Base-by-base conservation (phyloP, 768 basidiomycete species). In the Suillus hirtellus region DNA sequence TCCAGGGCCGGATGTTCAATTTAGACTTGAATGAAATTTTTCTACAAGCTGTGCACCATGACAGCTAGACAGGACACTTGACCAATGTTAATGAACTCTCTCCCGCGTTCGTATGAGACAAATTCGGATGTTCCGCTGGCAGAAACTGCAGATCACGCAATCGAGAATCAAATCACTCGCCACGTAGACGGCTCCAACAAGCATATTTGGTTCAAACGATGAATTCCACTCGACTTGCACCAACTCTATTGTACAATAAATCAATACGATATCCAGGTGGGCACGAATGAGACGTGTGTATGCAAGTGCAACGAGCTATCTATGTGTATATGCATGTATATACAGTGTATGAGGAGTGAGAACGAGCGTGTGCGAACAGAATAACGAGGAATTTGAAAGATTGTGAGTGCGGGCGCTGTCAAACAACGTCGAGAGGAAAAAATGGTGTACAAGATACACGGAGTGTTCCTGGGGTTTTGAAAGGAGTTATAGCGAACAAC, bases 291-390 rank as follows among this genome's bases (percentile, higher is more conserved):
- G 62, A 40, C 62, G 63, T 76, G 74, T 74, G 74, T 72, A 74
- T 60, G 64, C 72, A 24, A 63, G 56, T 46, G 60, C 52, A 19
- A 62, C 50, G 44, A 38, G 61, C 62, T 43, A 72, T 75, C 71
- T 76, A 75, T 74, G 76, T 74, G 73, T 68, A 73, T 76, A 75
- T 76, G 69, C 74, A 70, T 70, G 72, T 73, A 75, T 76, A 74
- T 76, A 73, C 74, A 76, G 60, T 74, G 72, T 70, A 66, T 70
- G 74, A 73, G 72, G 67, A 37, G 12, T 15, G 58, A 63, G 19
- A 73, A 74, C 37, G 72, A 75, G 69, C 60, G 72, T 73, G 70
- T 27, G 69, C 67, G 62, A 65, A 66, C 31, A 64, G 46, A 24
- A 60, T 38, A 15, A 14, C 58, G 54, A 53, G 4, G 27, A 27